Conservation (phyloP, 73 alveolate genomes). For the Tetrahymena malaccensis region DNA sequence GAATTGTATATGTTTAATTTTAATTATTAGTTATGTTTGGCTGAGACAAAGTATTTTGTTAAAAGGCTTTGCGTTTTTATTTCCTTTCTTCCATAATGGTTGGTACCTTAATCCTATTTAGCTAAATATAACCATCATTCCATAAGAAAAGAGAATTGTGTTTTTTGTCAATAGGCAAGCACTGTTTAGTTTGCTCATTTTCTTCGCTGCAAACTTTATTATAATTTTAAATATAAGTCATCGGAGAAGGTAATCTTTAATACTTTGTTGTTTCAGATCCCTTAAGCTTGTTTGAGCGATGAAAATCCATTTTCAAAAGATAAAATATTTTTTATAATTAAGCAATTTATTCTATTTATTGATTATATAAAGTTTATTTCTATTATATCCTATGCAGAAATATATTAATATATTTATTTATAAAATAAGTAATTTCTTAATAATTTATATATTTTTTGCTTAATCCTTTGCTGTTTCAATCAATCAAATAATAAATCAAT, state of each 20-base stretch:
- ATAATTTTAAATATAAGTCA: neutral
- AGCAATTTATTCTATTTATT: too few relatives aligned
- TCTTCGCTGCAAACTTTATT: neutral
- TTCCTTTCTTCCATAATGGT: neutral
- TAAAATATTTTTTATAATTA: neutral
- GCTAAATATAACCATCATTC: neutral
- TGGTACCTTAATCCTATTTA: neutral
- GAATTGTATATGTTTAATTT: neutral
- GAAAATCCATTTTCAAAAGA: neutral
- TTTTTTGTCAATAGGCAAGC: neutral
- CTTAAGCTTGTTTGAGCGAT: neutral
- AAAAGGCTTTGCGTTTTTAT: neutral
- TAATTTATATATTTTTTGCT: too few relatives aligned
- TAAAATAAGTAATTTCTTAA: neutral
- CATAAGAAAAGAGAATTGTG: neutral
- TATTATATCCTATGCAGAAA: neutral
- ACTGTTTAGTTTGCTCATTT: neutral
- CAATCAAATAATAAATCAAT: too few relatives aligned
- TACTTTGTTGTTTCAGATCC: neutral
- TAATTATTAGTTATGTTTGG: neutral
- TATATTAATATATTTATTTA: too few relatives aligned
- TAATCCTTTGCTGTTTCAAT: neutral
- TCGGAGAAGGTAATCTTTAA: neutral
- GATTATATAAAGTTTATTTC: neutral
- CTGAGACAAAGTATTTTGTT: neutral